Evolutionary conservation across 345 rosid species (phyloP).

Genomic region (Brassica nigra): DNA sequence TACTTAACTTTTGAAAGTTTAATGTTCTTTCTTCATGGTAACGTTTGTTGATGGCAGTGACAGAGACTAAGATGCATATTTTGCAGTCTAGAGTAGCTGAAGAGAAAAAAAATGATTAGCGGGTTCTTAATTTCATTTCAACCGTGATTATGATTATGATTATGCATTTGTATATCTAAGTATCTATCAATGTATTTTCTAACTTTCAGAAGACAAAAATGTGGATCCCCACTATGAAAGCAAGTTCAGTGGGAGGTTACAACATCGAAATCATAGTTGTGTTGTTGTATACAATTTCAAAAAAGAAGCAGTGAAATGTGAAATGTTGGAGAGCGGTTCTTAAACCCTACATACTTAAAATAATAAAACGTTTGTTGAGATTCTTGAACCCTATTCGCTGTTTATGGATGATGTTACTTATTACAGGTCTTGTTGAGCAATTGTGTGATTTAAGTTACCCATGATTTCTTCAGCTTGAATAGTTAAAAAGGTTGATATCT

Average conservation of each 20-base stretch:
- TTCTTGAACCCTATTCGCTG: neutral
- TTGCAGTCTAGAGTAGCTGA: conserved; percentile 23
- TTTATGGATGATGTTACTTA: neutral
- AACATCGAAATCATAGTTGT: conserved; percentile 11
- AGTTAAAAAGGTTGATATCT: conserved; percentile 2
- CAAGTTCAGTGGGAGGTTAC: conserved; percentile 28
- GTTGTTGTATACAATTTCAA: neutral
- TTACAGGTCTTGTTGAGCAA: conserved; percentile 4
- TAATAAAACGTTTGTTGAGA: conserved; percentile 5
- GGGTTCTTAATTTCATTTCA: conserved; percentile 15
- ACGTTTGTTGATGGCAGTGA: conserved; percentile 39
- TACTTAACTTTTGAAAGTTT: conserved; percentile 36
- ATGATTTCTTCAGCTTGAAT: conserved; percentile 21
- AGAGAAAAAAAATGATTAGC: conserved; percentile 17
- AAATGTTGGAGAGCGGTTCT: conserved; percentile 9
- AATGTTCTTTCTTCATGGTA: conserved; percentile 43
- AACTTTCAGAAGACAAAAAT: conserved; percentile 5
- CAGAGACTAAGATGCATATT: conserved; percentile 21
- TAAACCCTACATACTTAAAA: neutral
- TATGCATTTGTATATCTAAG: conserved; percentile 14
- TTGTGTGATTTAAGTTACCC: conserved; percentile 1
- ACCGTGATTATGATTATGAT: conserved; percentile 27
- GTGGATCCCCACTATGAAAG: conserved; percentile 37
- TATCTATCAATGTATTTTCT: conserved; percentile 11
- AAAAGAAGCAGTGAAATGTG: conserved; percentile 13